phyloP scores from a whole-genome alignment of 257 asterid genomes.

The Primulina huaijiensis region DNA sequence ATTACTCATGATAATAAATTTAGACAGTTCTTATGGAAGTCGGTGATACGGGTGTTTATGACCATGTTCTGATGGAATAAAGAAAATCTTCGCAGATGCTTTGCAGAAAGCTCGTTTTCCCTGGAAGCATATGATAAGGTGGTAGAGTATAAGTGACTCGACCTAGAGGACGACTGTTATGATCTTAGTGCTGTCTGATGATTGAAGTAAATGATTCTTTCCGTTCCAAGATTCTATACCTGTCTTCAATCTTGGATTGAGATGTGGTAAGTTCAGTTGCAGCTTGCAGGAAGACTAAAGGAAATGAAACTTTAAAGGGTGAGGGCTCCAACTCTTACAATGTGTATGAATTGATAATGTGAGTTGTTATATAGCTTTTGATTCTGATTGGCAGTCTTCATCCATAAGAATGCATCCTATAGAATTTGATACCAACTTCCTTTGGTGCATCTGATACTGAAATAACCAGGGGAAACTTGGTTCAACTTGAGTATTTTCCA shows the following conservation, averaged over 20 bases:
- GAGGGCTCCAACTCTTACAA: background rate
- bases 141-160: constrained; percentile 34
- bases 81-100: constrained; percentile 38
- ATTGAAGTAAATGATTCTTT: background rate
- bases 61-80: background rate
- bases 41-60: background rate
- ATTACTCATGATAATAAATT: background rate
- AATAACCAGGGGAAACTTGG: background rate
- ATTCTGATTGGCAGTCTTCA: background rate
- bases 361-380: background rate
- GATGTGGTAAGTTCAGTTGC: background rate
- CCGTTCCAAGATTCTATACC: background rate
- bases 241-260: background rate
- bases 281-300: background rate
- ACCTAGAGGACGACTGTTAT: background rate
- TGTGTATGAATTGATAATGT: background rate
- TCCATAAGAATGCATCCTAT: background rate
- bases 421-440: background rate
- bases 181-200: background rate
- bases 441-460: background rate
- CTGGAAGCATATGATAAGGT: constrained; percentile 52
- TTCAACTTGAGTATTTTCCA: background rate
- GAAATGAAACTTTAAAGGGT: background rate
- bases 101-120: constrained; percentile 45
- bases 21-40: background rate